Base-by-base conservation (phyloP, 2,329 filamentous ascomycete genomes). In the Aureobasidium leucospermi region DNA sequence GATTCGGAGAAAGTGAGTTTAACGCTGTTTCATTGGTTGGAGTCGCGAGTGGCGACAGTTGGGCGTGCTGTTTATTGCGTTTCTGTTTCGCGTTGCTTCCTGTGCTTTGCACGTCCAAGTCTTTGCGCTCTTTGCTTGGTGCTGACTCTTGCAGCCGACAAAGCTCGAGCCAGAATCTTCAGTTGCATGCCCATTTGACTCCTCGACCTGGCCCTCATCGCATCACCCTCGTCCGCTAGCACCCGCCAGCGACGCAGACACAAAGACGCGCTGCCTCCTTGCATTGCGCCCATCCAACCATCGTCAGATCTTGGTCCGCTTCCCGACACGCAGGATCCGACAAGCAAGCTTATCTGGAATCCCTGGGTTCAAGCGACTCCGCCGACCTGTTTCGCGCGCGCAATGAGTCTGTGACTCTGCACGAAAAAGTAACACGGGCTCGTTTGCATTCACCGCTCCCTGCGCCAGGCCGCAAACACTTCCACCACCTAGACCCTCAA, bases 321-420 rank as follows among this genome's bases (percentile, higher is more conserved):
- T 38, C 55, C 55, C 55, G 55, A 58, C 42, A 39, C 42, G 32
- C 42, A 48, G 55, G 55, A 10, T 58, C 43, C 55, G 55, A 23
- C 38, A 28, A 39, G 16, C 55, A 43, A 47, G 55, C 55, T 47
- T 58, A 58, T 58, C 55, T 58, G 43, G 42, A 58, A 38, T 46
- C 52, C 56, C 56, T 48, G 56, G 32, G 48, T 34, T 58, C 56
- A 36, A 48, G 43, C 43, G 23, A 31, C 56, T 49, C 46, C 38
- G 57, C 47, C 57, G 42, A 58, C 55, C 43, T 48, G 55, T 58
- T 48, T 58, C 55, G 55, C 55, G 43, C 55, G 32, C 43, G 43
- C 55, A 58, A 58, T 58, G 55, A 58, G 55, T 58, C 55, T 58
- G 55, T 58, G 34, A 48, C 28, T 15, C 53, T 47, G 55, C 42